Conservation (phyloP, 1,284 basidiomycete species). For the Chalciporus sp. region DNA sequence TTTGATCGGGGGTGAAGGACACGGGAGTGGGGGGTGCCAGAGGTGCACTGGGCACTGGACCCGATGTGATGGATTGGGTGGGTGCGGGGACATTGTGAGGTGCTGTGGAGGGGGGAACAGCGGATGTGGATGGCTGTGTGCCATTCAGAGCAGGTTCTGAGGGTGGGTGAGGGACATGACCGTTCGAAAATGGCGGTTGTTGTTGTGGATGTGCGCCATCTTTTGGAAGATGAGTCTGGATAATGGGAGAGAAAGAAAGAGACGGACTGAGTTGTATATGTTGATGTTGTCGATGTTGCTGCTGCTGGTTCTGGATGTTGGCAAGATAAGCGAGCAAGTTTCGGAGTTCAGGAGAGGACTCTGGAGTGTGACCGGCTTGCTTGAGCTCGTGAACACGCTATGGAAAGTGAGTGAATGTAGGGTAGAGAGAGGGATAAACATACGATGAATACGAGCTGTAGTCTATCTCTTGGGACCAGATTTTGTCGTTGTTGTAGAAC, state of each 20-base stretch:
- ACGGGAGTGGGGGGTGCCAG: slow-evolving; percentile 56
- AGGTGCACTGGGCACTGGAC: slow-evolving; percentile 30
- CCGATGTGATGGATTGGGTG: slow-evolving; percentile 26
- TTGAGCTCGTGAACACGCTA: slow-evolving; percentile 36
- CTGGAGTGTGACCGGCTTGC: slow-evolving; percentile 34
- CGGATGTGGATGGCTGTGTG: slow-evolving; percentile 2
- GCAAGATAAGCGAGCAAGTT: slow-evolving; percentile 28
- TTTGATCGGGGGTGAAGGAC: slow-evolving; percentile 85
- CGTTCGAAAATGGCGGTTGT: slow-evolving; percentile 26
- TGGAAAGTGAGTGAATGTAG: neutral
- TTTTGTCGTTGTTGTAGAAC: slow-evolving; percentile 14
- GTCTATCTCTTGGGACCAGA: slow-evolving; percentile 26
- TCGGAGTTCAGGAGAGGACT: slow-evolving; percentile 32
- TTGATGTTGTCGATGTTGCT: slow-evolving; percentile 32
- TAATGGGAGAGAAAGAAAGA: neutral
- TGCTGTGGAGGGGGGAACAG: slow-evolving; percentile 7
- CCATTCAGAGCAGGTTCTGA: slow-evolving; percentile 25
- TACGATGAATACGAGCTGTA: slow-evolving; percentile 28
- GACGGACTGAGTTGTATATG: slow-evolving; percentile 35
- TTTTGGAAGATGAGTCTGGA: slow-evolving; percentile 18
- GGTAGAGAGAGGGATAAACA: neutral
- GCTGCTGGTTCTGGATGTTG: slow-evolving; percentile 31
- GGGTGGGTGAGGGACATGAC: slow-evolving; percentile 21
- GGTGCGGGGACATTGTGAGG: slow-evolving; percentile 15
- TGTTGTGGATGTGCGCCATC: slow-evolving; percentile 27